Percentiles rank a stretch among this genome's conserved stretches.
These are phyloP conservation scores for Clitoria ternatea DNA, from an alignment of 306 rosid genomes.

Conservation along the genomic window DNA sequence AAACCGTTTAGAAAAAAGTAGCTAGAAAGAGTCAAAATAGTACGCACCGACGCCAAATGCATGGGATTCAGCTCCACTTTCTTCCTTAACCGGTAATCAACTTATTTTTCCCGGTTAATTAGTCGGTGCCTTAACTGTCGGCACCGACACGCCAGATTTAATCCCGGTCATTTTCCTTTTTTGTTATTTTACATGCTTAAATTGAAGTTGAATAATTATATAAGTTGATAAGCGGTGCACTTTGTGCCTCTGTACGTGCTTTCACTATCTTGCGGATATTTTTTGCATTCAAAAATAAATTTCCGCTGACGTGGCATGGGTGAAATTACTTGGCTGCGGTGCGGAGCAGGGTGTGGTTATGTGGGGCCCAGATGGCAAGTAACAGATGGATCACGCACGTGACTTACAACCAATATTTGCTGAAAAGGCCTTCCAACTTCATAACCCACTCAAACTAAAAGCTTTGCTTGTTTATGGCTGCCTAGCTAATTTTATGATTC, in stretches of 20 bases:
- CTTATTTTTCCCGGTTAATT: conserved; percentile 15
- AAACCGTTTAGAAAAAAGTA: neutral
- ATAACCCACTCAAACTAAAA: neutral
- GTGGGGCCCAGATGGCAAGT: conserved; percentile 22
- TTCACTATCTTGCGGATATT: neutral
- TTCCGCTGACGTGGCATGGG: conserved; percentile 9
- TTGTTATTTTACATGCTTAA: neutral
- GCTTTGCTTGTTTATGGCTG: too few relatives aligned
- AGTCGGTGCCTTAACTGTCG: conserved; percentile 40
- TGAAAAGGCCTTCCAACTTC: neutral
- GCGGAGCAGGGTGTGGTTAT: neutral
- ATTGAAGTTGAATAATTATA: neutral
- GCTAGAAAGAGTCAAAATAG: conserved; percentile 20
- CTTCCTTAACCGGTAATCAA: conserved; percentile 34
- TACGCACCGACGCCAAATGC: conserved; percentile 39
- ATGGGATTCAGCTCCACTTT: conserved; percentile 27
- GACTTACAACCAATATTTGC: conserved; percentile 26
- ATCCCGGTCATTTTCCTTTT: conserved; percentile 34
- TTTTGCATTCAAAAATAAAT: neutral
- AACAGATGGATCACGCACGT: conserved; percentile 27
- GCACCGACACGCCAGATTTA: conserved; percentile 66
- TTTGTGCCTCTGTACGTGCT: conserved; percentile 9
- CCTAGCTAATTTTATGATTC: too few relatives aligned
- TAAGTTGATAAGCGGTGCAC: conserved; percentile 7
- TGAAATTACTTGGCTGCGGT: neutral